Base-by-base conservation (phyloP, 2,329 filamentous ascomycete genomes). In the Ophiostoma pallidulum region DNA sequence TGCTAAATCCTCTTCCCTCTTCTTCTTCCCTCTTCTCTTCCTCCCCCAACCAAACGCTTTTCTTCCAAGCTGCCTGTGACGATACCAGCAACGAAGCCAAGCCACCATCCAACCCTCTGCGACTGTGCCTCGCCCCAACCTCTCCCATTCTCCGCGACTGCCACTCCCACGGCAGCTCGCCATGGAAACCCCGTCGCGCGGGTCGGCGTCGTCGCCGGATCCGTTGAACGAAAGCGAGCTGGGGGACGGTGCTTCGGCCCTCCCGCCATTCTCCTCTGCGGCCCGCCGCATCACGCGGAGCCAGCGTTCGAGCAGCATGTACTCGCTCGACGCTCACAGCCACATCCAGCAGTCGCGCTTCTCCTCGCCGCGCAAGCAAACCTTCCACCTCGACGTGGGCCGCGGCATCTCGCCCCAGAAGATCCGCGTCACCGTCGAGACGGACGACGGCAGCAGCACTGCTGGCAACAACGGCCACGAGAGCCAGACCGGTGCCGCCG, bases 331-430 rank as follows among this genome's bases (percentile, higher is more conserved):
- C 24, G 35, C 33, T 18, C 44, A 19, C 14, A 51, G 20, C n/a
- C 31, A 19, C 2, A 38, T 51, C 35, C 44, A 33, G 16, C 24
- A 44, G 7, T 58, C 48, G 13, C 24, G 45, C 1, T 51, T 48
- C 10, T 47, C 42, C 14, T 77, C 75, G 36, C 75, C 76, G 33
- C 65, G 73, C 41, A 78, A 76, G 62, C 74, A 72, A 57, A 76
- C 66, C 38, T 78, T 78, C 52, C 70, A 77, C 59, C 68, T 78
- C 29, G 73, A 78, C 53, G 72, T 75, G 22, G 74, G 75, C 40
- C 64, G 72, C 54, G 65, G 66, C 32, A 59, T 59, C 39, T 68
- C 73, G 40, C 73, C 75, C 3, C 73, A 77, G 58, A 69, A 66
- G 49, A 64, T 79, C 37, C 64, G 68, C 38, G 74, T 78, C 45